Base-by-base conservation (phyloP, 2,329 filamentous ascomycete genomes). In the Cladosporium phlei region DNA sequence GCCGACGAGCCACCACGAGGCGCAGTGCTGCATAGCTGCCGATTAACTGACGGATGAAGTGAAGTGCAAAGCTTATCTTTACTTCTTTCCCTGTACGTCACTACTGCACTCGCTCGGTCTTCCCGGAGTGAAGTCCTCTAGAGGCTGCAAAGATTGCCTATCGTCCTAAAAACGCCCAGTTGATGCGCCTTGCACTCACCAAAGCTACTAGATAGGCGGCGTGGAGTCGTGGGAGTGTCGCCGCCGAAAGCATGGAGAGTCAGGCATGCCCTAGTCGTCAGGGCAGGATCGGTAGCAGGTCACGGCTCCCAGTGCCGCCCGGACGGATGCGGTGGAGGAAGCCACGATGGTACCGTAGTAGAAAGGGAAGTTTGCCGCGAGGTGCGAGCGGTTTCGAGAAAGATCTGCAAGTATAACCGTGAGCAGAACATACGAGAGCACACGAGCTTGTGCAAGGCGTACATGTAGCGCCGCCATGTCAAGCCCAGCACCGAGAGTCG, bases 1-100 rank as follows among this genome's bases (percentile, higher is more conserved):
- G 25, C 38, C 38, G 38, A 42, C 11, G 21, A 30, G 27, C 38
- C 35, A 28, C 37, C 37, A 20, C 24, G 37, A 28, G 37, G 37
- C 37, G 37, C 37, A 38, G 37, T 16, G 9, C 24, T 28, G n/a
- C 22, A 20, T 14, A 2, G 21, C 22, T 39, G 37, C 37, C 37
- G 37, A 12, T 20, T 16, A 39, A 25, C 37, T 25, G 37, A 27
- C 22, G n/a, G 11, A 19, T 12, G 5, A 20, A 22, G 9, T 25
- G 24, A 25, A 25, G 21, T 27, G 35, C 35, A 29, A 39, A 39
- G 37, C 37, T 39, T 39, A 39, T 29, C 14, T 29, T 22, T 22
- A 39, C 37, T 8, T 39, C 37, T 14, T 12, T 21, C 3, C 3
- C 37, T 22, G 24, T 39, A 39, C 37, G 37, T 39, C 37, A 39